A percentile compares a stretch with the other conserved stretches of the same genome.
phyloP scores from a whole-genome alignment of 2,329 filamentous ascomycete genomes.

The Tolypocladium pustulatum region DNA sequence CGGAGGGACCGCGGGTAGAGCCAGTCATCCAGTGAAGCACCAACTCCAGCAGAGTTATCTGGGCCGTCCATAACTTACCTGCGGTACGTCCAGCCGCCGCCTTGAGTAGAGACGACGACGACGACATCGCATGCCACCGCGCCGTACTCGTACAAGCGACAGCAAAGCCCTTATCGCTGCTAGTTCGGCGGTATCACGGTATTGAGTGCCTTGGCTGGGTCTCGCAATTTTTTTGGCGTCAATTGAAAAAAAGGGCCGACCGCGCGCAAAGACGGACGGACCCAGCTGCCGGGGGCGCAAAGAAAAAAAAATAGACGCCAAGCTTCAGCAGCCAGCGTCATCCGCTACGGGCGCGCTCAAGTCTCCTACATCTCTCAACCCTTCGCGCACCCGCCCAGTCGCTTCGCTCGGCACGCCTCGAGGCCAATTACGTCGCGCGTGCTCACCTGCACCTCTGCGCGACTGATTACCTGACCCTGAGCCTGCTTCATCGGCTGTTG shows the following conservation, averaged over 20 bases:
- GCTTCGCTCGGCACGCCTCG: neutral
- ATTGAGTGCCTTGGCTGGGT: neutral
- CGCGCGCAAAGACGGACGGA: neutral
- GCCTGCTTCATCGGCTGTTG: conserved; percentile 7
- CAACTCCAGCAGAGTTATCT: too few relatives aligned
- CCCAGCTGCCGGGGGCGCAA: neutral
- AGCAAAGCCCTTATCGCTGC: neutral
- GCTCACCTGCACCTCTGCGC: neutral
- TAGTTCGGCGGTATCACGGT: neutral
- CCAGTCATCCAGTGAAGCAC: neutral
- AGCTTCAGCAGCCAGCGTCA: neutral
- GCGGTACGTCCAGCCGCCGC: too few relatives aligned
- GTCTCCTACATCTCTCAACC: neutral
- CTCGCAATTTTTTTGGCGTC: neutral
- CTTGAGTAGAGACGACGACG: too few relatives aligned
- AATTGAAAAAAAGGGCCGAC: neutral
- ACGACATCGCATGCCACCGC: neutral
- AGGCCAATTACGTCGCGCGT: neutral
- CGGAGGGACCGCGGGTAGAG: neutral
- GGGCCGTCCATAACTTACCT: too few relatives aligned
- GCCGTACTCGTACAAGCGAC: neutral
- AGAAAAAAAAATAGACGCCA: neutral
- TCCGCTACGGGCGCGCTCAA: neutral
- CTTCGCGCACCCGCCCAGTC: too few relatives aligned
- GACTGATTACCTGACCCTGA: neutral